Percentiles rank a stretch among this genome's conserved stretches.
Conservation (phyloP, 2,329 filamentous ascomycete genomes). For the Mariannaea sp. region DNA sequence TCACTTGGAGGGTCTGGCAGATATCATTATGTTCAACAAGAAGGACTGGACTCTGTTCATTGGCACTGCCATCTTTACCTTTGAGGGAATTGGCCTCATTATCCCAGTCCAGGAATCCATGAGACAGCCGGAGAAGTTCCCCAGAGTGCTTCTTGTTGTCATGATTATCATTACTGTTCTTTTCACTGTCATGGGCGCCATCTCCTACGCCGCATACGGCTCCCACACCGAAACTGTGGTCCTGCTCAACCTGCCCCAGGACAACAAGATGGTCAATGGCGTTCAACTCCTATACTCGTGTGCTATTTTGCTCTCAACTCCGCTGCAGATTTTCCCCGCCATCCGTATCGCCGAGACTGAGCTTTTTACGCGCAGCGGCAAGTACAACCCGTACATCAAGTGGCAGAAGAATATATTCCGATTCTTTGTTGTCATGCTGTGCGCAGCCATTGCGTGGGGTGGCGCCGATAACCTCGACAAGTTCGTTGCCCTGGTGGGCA, state of each 20-base stretch:
- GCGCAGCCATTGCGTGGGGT: slow-evolving; percentile 86
- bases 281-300: slow-evolving; percentile 98
- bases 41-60: slow-evolving; percentile 97
- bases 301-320: slow-evolving; percentile 94
- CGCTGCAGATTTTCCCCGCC: slow-evolving; percentile 94
- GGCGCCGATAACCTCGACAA: slow-evolving; percentile 95
- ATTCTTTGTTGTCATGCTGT: slow-evolving; percentile 88
- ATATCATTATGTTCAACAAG: slow-evolving; percentile 89
- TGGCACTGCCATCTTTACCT: slow-evolving; percentile 98
- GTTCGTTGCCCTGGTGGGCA: slow-evolving; percentile 94
- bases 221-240: slow-evolving; percentile 96
- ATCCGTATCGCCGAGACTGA: slow-evolving; percentile 96
- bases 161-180: slow-evolving; percentile 95
- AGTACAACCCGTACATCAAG: slow-evolving; percentile 98
- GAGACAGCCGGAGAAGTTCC: slow-evolving; percentile 89
- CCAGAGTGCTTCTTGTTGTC: slow-evolving; percentile 81
- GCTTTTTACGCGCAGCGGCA: slow-evolving; percentile 90
- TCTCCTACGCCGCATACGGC: slow-evolving; percentile 95
- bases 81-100: slow-evolving; percentile 95
- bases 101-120: slow-evolving; percentile 98
- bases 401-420: slow-evolving; percentile 99
- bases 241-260: slow-evolving; percentile 92
- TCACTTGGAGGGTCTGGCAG: slow-evolving; percentile 73
- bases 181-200: slow-evolving; percentile 87
- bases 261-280: slow-evolving; percentile 91